Base-by-base conservation (phyloP, 2,329 filamentous ascomycete genomes). In the Hypoxylon sp. region DNA sequence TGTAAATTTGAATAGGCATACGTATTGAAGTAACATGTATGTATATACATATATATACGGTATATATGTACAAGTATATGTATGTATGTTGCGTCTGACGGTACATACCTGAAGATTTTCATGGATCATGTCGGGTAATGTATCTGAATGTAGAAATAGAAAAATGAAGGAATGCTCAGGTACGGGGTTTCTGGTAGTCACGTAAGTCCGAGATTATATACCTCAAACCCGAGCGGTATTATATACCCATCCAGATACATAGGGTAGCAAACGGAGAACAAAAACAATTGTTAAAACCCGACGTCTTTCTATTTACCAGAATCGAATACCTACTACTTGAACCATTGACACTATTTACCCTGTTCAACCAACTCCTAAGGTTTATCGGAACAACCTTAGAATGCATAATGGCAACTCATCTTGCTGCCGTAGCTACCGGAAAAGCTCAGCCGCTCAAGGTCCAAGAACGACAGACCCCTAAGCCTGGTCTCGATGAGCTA, bases 401-500 rank as follows among this genome's bases (percentile, higher is more conserved):
- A 19, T 13, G 9, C 66, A 72, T 39, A 50, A 80, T 80, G 77
- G 6, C 79, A 48, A 82, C 78, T 10, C 82, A 85, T 66, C 77
- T 81, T 37, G 83, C 84, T 42, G 82, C 82, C 10, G 46, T 83
- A 9, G 73, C 71, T 24, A 69, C 57, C 1, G 77, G 74, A 5
- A 80, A 81, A 74, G 80, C 78, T 14, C 39, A 78, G 10, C 78
- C 79, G 13, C 80, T 84, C 29, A 52, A 78, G 62, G 13, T 84
- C 44, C 78, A 77, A 61, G 26, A 75, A 11, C 81, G 82, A 3
- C 67, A 75, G 0, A 86, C 84, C 0, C 84, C 83, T 3, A 81
- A 80, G 6, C 82, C 84, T 46, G 82, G 83, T 0, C 81, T 82
- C 17, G 73, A 72, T 31, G 84, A 87, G 47, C 76, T 87, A 57